Base-by-base conservation (phyloP, 331 rosid species). In the Phaseolus coccineus region DNA sequence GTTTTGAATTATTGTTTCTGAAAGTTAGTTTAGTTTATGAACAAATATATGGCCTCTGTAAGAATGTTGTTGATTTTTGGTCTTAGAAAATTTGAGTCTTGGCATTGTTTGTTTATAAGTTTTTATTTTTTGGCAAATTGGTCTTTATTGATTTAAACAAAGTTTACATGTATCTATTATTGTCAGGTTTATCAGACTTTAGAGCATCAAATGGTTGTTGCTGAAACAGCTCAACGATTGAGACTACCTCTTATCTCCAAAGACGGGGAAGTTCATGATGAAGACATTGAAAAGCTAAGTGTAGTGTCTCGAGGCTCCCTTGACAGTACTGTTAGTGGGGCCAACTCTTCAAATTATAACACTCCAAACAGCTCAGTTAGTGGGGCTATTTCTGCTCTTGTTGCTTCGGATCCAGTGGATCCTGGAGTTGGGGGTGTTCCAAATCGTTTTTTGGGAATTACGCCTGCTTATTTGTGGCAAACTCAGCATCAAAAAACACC, bases 151-250 rank as follows among this genome's bases (percentile, higher is more conserved):
- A 71, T 62, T 30, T 68, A 73, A 50, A 62, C 51, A 0, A 70
- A 72, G 59, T 64, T 5, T 75, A 63, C 35, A 58, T 73, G 66
- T 69, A 57, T 70, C 30, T 46, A 76, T 58, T 19, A 28, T 42
- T 83, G 46, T 83, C 86, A 91, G 99, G 88, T 93, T 42, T 93
- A 85, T 16, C 96, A 91, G 84, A 93, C 90, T 51, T 80, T 96
- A 73, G 98, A 96, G 85, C 98, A 93, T 79, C 88, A 89, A 80
- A 91, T 93, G 97, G 86, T 86, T 67, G 84, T 89, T 42, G 97
- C 97, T 33, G 98, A 96, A 88, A 97, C 99, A n/a, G 93, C 94
- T 82, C 99, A 96, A 76, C 87, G 91, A 85, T 88, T 90, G 85
- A 93, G 97, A 82, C 89, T 96, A 65, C 99, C 98, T 83, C 90